A percentile compares a stretch with the other conserved stretches of the same genome.
These are phyloP conservation scores for Lojkania enalia DNA, from an alignment of 2,329 filamentous ascomycete species.

Conservation along the genomic window DNA sequence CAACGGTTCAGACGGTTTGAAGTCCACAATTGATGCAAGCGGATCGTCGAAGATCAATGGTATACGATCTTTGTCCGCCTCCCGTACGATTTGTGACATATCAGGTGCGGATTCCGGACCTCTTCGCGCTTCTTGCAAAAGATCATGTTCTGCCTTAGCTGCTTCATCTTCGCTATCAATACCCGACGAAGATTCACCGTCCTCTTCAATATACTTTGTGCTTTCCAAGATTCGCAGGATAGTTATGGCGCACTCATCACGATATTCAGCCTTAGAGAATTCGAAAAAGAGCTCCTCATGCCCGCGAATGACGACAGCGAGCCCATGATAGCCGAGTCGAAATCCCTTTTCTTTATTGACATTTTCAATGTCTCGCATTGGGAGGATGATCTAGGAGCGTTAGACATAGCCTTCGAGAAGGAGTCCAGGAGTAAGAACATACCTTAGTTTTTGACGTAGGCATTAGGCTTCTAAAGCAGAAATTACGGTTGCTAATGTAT, in stretches of 20 bases:
- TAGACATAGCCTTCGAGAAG: neutral
- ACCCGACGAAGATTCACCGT: constrained; percentile 67
- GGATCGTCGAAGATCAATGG: constrained; percentile 89
- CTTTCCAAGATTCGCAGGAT: constrained; percentile 76
- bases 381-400: constrained; percentile 67
- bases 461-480: constrained; percentile 91
- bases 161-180: constrained; percentile 71
- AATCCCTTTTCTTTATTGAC: constrained; percentile 95
- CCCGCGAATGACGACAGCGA: constrained; percentile 89
- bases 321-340: constrained; percentile 83
- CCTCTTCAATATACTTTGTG: constrained; percentile 70
- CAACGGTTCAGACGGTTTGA: constrained; percentile 80
- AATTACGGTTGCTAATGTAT: constrained; percentile 83
- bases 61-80: constrained; percentile 58
- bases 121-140: constrained; percentile 73
- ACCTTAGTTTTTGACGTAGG: constrained; percentile 85
- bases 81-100: constrained; percentile 34
- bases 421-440: constrained; percentile 12
- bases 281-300: constrained; percentile 98
- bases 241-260: constrained; percentile 88
- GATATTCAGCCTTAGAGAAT: constrained; percentile 73
- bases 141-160: constrained; percentile 79
- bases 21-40: constrained; percentile 83
- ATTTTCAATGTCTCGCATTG: constrained; percentile 88
- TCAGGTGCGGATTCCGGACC: constrained; percentile 25